Evolutionary conservation across 2,329 filamentous ascomycete species (phyloP).

Genomic region (Neophaeococcomyces aloes): DNA sequence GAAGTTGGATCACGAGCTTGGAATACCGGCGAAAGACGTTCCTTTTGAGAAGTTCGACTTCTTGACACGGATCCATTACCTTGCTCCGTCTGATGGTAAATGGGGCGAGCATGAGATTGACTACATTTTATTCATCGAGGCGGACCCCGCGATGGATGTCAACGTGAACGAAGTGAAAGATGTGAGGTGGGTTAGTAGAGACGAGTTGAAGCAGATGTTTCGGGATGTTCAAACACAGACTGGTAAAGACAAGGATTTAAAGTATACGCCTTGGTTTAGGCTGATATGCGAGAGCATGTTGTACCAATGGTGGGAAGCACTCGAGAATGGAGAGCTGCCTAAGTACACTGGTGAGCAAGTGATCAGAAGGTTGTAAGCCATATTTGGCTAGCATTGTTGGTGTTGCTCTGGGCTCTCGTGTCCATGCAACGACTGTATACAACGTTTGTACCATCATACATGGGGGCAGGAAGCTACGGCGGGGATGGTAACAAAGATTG

Average conservation of each 20-base stretch:
- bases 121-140: conserved; percentile 97
- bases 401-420: background rate
- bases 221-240: conserved; percentile 59
- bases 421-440: background rate
- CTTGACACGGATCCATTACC: conserved; percentile 95
- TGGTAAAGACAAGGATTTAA: conserved; percentile 65
- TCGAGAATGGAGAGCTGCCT: conserved; percentile 63
- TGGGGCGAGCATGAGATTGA: conserved; percentile 99
- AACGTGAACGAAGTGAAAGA: conserved; percentile 86
- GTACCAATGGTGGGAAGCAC: conserved; percentile 91
- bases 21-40: conserved; percentile 80
- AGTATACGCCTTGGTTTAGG: conserved; percentile 98
- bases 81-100: conserved; percentile 78
- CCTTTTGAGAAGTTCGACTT: conserved; percentile 87
- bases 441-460: too few species aligned
- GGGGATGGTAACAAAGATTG: too few species aligned
- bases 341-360: conserved; percentile 76
- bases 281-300: conserved; percentile 96
- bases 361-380: conserved; percentile 67
- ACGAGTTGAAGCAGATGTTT: conserved; percentile 78
- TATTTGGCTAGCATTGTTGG: background rate
- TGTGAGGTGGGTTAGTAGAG: conserved; percentile 70
- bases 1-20: conserved; percentile 89
- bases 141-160: conserved; percentile 71
- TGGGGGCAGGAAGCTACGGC: too few species aligned